A percentile compares a stretch with the other conserved stretches of the same genome.
phyloP scores from a whole-genome alignment of 345 rosid species.

The Boechera stricta region DNA sequence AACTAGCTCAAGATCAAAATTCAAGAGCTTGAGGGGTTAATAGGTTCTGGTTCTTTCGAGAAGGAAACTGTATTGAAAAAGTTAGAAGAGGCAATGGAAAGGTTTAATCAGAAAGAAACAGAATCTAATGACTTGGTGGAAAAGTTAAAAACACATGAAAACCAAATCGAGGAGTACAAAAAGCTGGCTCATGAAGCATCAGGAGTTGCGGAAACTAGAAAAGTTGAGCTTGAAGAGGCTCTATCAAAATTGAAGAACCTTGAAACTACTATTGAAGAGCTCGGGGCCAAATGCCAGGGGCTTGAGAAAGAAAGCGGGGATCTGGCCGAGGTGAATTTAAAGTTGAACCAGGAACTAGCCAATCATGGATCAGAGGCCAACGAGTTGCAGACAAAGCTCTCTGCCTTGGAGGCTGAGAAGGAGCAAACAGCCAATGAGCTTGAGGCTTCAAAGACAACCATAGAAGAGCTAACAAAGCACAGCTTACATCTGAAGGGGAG shows the following conservation, averaged over 20 bases:
- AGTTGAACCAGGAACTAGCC: constrained; percentile 75
- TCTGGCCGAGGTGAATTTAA: constrained; percentile 79
- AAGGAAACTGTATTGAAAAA: constrained; percentile 66
- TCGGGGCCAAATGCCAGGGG: constrained; percentile 57
- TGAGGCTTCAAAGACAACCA: constrained; percentile 58
- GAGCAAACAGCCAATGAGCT: constrained; percentile 67
- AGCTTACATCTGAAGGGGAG: constrained; percentile 69
- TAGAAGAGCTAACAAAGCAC: constrained; percentile 63
- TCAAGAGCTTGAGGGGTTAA: constrained; percentile 74
- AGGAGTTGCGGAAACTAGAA: constrained; percentile 55
- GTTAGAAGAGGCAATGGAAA: constrained; percentile 63
- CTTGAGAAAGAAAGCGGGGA: constrained; percentile 77
- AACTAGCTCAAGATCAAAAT: constrained; percentile 75
- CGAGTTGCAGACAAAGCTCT: constrained; percentile 62
- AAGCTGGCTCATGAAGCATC: constrained; percentile 66
- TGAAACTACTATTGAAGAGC: constrained; percentile 69
- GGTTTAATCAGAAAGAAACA: constrained; percentile 56
- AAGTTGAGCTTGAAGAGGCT: constrained; percentile 72
- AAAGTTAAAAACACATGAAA: constrained; percentile 62
- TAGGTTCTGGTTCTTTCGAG: constrained; percentile 62
- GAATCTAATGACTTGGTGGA: constrained; percentile 66
- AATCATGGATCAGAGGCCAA: constrained; percentile 60
- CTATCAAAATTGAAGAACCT: constrained; percentile 58
- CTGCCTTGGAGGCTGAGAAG: constrained; percentile 61
- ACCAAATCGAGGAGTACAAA: constrained; percentile 59